Evolutionary conservation across 164 flowering plant genomes (phyloP).

Genomic region (Vitis labrusca): DNA sequence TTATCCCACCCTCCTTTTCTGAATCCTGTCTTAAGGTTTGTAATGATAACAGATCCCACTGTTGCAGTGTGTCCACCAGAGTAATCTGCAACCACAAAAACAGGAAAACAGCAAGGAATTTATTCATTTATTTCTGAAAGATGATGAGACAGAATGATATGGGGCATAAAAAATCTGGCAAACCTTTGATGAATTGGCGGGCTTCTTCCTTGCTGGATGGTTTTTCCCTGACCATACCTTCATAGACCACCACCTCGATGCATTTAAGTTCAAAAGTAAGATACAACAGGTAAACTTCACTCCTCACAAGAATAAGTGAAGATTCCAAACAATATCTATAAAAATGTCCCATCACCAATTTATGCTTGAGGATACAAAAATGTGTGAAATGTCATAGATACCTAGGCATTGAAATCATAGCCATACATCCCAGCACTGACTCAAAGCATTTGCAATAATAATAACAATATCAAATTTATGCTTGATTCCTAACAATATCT

Average conservation of each 20-base stretch:
- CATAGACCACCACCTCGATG: conserved; percentile 95
- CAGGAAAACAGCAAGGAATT: not conserved
- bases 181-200: conserved; percentile 73
- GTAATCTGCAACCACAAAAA: conserved; percentile 49
- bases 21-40: conserved; percentile 71
- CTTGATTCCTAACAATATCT: not conserved
- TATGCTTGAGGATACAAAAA: conserved; percentile 34
- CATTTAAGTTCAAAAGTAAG: conserved; percentile 33
- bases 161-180: not conserved
- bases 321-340: not conserved
- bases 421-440: not conserved
- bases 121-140: not conserved
- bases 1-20: conserved; percentile 79
- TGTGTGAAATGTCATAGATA: conserved; percentile 5
- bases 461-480: not conserved
- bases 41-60: conserved; percentile 77
- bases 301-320: not conserved
- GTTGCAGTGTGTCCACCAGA: conserved; percentile 78
- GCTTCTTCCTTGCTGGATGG: conserved; percentile 91
- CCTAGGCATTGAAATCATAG: too few relatives aligned
- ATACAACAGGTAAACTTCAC: conserved; percentile 4
- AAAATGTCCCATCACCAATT: conserved; percentile 25
- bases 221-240: conserved; percentile 82
- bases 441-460: not conserved
- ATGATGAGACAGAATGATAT: not conserved